Evolutionary conservation across 2,329 filamentous ascomycete species (phyloP), one percentile per base, ranked within the genome.

Genomic region (Ophiostoma angusticollis): DNA sequence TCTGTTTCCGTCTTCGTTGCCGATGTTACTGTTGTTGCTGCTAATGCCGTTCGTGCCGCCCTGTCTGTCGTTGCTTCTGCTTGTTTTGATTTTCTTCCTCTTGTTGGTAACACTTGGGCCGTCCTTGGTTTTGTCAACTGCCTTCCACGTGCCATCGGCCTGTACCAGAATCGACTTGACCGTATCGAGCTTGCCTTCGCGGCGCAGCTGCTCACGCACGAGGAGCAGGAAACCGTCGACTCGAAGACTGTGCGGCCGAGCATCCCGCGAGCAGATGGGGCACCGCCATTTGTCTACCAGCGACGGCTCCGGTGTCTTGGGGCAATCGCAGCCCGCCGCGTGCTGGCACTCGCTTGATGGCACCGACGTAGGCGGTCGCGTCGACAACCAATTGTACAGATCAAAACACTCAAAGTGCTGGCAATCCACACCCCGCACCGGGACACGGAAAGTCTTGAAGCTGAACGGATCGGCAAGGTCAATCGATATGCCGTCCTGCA

Each of bases 401-500:
- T 96, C 89, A 54, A 96, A 95, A 54, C 86, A 94, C 53, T 95
- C 84, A 25, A 80, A 63, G 54, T 98, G 89, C 18, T 64, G 63
- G 55, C 91, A 98, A 3, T 57, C 50, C 7, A 52, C 61, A 19
- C 84, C 78, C 21, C 87, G 78, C 2, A 79, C 84, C 1, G 91
- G 89, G 0, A 70, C 66, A 5, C 71, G 63, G 54, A 82, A 86
- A 9, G 91, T 67, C 11, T 53, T 60, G 1, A 70, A 63, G 41
- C 65, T 79, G 52, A 82, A 83, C 0, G 80, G 78, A 53, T 84
- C 80, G 1, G 74, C 63, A 12, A 86, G 59, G 43, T 77, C 69
- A 39, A 86, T 65, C 3, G 65, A 67, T 7, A 85, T 58, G 39
- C 68, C 65, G 21, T 72, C 65, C 27, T 67, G 65, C 31, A 73